Conservation (phyloP, 2,329 filamentous ascomycete genomes). For the Fusarium subtropicale region DNA sequence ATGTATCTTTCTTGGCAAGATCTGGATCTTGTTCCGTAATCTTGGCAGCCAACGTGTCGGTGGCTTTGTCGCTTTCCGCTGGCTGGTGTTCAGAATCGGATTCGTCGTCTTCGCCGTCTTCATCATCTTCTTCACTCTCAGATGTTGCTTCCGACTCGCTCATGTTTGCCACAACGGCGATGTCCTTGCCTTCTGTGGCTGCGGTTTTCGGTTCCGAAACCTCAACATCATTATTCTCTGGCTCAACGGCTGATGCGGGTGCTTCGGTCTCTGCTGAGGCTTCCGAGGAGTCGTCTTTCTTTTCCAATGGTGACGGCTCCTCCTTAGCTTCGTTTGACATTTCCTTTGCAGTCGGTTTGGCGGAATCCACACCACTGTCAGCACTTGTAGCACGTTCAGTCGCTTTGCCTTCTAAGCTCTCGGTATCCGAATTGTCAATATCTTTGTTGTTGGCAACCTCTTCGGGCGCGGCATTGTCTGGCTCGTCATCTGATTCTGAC, state of each 20-base stretch:
- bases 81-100: constrained; percentile 11
- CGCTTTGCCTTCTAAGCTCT: not conserved
- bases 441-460: constrained; percentile 6
- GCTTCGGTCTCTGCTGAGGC: constrained; percentile 6
- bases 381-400: not conserved
- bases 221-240: constrained; percentile 11
- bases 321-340: constrained; percentile 8
- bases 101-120: constrained; percentile 1
- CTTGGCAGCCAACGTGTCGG: constrained; percentile 2
- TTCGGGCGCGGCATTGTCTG: not conserved
- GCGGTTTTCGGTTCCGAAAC: constrained; percentile 6
- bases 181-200: constrained; percentile 4
- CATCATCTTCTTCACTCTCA: constrained; percentile 2
- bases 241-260: not conserved
- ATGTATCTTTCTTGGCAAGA: not conserved
- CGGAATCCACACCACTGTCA: constrained; percentile 5
- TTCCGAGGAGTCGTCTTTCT: constrained; percentile 17
- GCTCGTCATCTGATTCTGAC: constrained; percentile 3
- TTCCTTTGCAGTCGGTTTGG: constrained; percentile 1
- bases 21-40: constrained; percentile 5
- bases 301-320: constrained; percentile 4
- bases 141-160: constrained; percentile 2
- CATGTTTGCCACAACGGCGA: not conserved
- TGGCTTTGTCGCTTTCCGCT: not conserved
- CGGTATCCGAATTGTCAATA: not conserved